Conservation (phyloP, 139 green algal species). For the Pleodorina starrii region DNA sequence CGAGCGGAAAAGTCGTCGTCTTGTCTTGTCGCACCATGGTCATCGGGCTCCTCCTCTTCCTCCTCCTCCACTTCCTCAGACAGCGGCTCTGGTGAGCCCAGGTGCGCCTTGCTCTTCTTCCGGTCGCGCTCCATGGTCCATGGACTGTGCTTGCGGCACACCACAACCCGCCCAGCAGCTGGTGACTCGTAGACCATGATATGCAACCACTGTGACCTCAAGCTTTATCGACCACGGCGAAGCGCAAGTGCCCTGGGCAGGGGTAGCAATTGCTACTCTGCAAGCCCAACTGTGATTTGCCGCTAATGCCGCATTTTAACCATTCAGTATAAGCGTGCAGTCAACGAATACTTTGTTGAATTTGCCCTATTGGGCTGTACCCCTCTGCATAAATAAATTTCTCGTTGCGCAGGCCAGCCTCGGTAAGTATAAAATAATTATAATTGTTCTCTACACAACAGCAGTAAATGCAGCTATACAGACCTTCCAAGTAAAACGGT, state of each 20-base stretch:
- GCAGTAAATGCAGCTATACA: no score
- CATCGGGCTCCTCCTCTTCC: not conserved
- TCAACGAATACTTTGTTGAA: not conserved
- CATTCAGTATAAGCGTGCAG: not conserved
- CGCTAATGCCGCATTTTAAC: not conserved
- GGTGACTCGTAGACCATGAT: slow-evolving; percentile 37
- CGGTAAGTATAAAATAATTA: no score
- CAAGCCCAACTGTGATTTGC: not conserved
- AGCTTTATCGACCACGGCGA: no score
- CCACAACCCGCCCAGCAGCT: not conserved
- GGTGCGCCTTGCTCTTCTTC: slow-evolving; percentile 3
- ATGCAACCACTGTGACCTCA: no score
- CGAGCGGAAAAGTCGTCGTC: not conserved
- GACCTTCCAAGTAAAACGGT: no score
- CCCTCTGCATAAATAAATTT: not conserved
- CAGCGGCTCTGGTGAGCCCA: slow-evolving; percentile 17
- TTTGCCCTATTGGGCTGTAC: not conserved
- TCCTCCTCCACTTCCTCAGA: slow-evolving; percentile 35
- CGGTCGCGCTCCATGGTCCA: slow-evolving; percentile 9
- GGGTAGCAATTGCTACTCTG: no score
- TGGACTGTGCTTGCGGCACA: slow-evolving; percentile 31
- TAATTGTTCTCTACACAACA: no score
- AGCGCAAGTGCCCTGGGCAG: no score
- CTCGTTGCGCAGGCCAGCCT: not conserved
- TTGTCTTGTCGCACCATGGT: not conserved